phyloP scores from a whole-genome alignment of 2,329 filamentous ascomycete species.

The Metarhizium sp. region DNA sequence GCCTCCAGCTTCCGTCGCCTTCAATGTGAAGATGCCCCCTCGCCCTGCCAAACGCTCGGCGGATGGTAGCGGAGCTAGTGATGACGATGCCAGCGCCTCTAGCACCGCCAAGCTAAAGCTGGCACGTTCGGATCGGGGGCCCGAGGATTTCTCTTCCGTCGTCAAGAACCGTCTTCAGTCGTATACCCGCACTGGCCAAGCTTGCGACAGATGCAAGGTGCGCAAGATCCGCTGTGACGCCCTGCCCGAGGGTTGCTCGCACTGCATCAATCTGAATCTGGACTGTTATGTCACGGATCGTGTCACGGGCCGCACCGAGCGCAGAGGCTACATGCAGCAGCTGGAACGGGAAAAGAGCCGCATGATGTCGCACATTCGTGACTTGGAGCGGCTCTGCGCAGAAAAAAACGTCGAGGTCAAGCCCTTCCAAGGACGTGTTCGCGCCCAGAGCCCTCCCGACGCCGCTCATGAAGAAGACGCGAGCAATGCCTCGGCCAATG shows the following conservation, averaged over 20 bases:
- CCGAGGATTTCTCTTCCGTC: conserved; percentile 44
- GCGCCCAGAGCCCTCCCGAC: conserved; percentile 17
- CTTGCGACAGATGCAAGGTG: conserved; percentile 83
- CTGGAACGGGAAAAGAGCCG: conserved; percentile 64
- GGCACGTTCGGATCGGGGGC: conserved; percentile 36
- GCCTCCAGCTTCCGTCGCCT: neutral
- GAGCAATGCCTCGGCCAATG: conserved; percentile 13
- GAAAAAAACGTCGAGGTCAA: conserved; percentile 52
- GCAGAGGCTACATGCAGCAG: conserved; percentile 67
- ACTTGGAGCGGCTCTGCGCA: conserved; percentile 57
- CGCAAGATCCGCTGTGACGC: conserved; percentile 85
- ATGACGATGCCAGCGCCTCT: conserved; percentile 16
- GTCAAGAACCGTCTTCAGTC: conserved; percentile 47
- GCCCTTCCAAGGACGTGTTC: conserved; percentile 30
- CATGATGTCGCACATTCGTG: conserved; percentile 56
- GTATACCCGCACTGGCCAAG: conserved; percentile 64
- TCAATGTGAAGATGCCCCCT: conserved; percentile 8
- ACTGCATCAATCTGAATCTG: conserved; percentile 66
- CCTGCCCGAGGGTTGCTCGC: conserved; percentile 69
- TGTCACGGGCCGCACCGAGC: conserved; percentile 72
- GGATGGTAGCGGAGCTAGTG: conserved; percentile 22
- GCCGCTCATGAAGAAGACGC: conserved; percentile 17
- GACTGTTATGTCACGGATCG: conserved; percentile 81
- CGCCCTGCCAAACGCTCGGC: conserved; percentile 27
- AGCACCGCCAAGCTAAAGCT: conserved; percentile 33